A percentile compares a stretch with the other conserved stretches of the same genome.
phyloP scores from a whole-genome alignment of 2,329 filamentous ascomycete genomes.

The Botryotinia convoluta region DNA sequence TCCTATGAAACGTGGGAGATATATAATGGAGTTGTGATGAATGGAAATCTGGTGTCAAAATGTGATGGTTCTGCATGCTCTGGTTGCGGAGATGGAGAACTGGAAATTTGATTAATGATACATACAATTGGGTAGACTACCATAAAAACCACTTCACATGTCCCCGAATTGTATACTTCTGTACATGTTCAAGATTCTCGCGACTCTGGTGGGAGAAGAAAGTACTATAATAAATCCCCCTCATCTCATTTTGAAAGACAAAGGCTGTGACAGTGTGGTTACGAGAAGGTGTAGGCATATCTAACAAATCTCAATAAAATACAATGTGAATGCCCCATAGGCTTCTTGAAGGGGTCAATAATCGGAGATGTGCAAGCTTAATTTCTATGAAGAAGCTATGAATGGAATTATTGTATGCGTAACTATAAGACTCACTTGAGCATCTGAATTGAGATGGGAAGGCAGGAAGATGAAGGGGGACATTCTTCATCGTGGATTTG shows the following conservation, averaged over 20 bases:
- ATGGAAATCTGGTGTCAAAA: too few relatives aligned
- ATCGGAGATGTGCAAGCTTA: neutral
- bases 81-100: too few relatives aligned
- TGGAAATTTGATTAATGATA: too few relatives aligned
- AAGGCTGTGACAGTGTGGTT: neutral
- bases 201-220: neutral
- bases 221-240: neutral
- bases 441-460: neutral
- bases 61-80: too few relatives aligned
- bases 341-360: neutral
- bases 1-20: too few relatives aligned
- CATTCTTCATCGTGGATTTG: neutral
- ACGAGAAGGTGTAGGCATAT: neutral
- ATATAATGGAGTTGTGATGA: too few relatives aligned
- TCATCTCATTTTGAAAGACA: neutral
- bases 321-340: neutral
- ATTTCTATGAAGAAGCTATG: neutral
- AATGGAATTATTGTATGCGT: neutral
- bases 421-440: neutral
- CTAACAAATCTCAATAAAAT: neutral
- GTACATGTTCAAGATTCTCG: neutral
- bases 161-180: neutral
- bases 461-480: neutral
- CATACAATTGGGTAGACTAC: too few relatives aligned
- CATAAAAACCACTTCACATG: neutral